Base-by-base conservation (phyloP, 306 rosid genomes). In the Begonia peltatifolia region DNA sequence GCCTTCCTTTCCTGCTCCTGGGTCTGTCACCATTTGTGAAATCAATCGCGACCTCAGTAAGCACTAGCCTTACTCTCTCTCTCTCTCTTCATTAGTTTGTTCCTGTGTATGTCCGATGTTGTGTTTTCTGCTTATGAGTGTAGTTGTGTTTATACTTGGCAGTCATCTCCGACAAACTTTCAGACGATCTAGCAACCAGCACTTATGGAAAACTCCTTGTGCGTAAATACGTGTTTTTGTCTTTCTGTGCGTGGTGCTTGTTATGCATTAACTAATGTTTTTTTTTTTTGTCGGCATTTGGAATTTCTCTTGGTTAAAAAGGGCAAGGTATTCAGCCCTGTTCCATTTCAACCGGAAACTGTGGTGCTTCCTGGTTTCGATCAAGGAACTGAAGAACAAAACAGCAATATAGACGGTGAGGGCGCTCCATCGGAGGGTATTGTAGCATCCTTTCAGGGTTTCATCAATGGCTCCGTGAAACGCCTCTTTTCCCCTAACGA, bases 301-400 rank as follows among this genome's bases (percentile, higher is more conserved):
- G 30, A 58, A n/a, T 6, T 10, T 46, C 30, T 58, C 23, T 58
- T n/a, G 46, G 52, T 12, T 59, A 51, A 5, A 30, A 47, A 89
- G 97, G 97, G 95, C 58, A 74, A 78, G 74, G 79, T 79, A 46
- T 90, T 90, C 74, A 78, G 85, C 63, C 94, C 95, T 9, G 80
- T 90, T 14, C 77, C 77, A 18, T 85, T 85, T 83, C 87, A 83
- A 52, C 53, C 67, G 2, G 71, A 77, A 30, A 81, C 54, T 51
- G 60, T 47, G 8, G 65, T 30, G 42, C 57, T 73, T 9, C 70
- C 74, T 16, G 55, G 71, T 50, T 60, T 72, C 1, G 84, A 80
- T 63, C 64, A 12, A 14, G 79, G 70, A 13, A 61, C 64, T 9
- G 78, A 73, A 53, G 76, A 64, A 15, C 67, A 46, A 12, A 41